Conservation (phyloP, 2,329 filamentous ascomycete species). For the Triangularia verruculosa region DNA sequence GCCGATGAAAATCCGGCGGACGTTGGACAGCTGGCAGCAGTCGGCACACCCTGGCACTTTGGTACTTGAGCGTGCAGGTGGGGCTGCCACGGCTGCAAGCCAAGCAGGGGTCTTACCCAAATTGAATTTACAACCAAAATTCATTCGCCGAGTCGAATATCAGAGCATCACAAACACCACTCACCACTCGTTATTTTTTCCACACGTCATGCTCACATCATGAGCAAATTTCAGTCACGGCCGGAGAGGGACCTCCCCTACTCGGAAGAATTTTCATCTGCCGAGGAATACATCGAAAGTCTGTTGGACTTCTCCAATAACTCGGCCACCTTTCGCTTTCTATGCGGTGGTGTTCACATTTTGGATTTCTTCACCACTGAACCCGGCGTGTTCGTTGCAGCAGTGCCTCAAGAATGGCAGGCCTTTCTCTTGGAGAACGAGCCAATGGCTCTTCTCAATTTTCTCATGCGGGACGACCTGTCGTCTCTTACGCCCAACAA, state of each 20-base stretch:
- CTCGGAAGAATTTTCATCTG: conserved; percentile 63
- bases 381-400: conserved; percentile 74
- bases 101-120: conserved; percentile 1
- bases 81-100: no score
- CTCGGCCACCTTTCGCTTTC: conserved; percentile 73
- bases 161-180: conserved; percentile 2
- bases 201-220: conserved; percentile 14
- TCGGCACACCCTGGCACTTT: not conserved
- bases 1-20: conserved; percentile 19
- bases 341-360: conserved; percentile 97
- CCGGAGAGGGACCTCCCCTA: conserved; percentile 63
- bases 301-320: conserved; percentile 73
- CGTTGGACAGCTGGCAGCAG: conserved; percentile 6
- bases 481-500: conserved; percentile 32
- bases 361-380: conserved; percentile 90
- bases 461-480: conserved; percentile 77
- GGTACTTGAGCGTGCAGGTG: not conserved
- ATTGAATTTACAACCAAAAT: not conserved
- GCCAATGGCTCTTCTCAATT: conserved; percentile 72
- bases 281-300: conserved; percentile 75
- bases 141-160: not conserved
- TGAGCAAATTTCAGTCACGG: conserved; percentile 39
- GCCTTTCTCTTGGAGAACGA: conserved; percentile 68
- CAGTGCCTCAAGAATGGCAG: conserved; percentile 79
- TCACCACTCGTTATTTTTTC: conserved; percentile 2